phyloP scores from a whole-genome alignment of 75 land plant genomes.

The Pinus taeda region DNA sequence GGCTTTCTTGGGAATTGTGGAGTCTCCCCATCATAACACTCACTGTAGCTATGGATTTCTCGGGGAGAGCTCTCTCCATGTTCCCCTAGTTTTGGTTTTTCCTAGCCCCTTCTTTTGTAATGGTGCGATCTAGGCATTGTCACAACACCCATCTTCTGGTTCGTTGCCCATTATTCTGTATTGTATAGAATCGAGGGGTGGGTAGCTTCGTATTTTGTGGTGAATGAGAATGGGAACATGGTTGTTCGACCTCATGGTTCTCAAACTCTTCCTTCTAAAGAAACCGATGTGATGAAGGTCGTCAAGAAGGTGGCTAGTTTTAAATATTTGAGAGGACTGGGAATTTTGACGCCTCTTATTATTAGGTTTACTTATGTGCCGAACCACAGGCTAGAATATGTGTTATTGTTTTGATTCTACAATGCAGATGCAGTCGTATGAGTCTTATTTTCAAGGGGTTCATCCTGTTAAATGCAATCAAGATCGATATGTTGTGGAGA shows the following conservation, averaged over 20 bases:
- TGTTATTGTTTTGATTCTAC: slow-evolving; percentile 72
- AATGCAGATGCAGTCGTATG: slow-evolving; percentile 39
- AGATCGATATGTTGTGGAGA: too few relatives aligned
- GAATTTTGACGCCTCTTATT: too few relatives aligned
- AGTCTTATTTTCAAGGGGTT: slow-evolving; percentile 80
- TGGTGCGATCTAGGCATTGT: not conserved
- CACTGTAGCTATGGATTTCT: slow-evolving; percentile 8
- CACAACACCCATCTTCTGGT: slow-evolving; percentile 25
- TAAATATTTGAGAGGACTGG: too few relatives aligned
- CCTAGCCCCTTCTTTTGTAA: slow-evolving; percentile 13
- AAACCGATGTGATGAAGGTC: too few relatives aligned
- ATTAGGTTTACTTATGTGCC: too few relatives aligned
- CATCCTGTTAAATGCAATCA: too few relatives aligned
- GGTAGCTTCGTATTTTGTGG: slow-evolving; percentile 91
- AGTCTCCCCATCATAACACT: too few relatives aligned
- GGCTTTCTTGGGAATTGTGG: slow-evolving; percentile 41
- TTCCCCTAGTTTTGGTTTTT: slow-evolving; percentile 5
- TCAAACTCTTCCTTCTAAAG: too few relatives aligned
- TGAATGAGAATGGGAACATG: too few relatives aligned
- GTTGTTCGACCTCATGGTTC: too few relatives aligned
- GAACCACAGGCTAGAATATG: slow-evolving; percentile 54
- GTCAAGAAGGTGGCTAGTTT: too few relatives aligned
- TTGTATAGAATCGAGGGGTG: slow-evolving; percentile 75
- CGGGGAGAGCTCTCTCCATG: slow-evolving; percentile 38
- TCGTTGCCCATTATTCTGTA: slow-evolving; percentile 27